Evolutionary conservation across 2,329 filamentous ascomycete species (phyloP).

Genomic region (Fusarium sp.): DNA sequence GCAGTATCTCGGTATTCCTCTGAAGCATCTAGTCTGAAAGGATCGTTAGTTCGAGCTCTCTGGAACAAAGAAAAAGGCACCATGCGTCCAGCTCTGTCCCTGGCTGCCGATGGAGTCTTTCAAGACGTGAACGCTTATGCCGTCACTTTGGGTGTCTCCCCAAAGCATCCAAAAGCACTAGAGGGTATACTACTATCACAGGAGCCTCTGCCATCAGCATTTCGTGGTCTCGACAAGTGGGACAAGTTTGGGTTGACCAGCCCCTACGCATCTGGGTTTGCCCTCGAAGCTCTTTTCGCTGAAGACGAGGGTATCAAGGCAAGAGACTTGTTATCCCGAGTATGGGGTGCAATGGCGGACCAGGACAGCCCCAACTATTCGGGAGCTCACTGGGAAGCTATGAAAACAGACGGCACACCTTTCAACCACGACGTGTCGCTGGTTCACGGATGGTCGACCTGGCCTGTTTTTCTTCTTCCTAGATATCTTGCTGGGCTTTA

Average conservation of each 20-base stretch:
- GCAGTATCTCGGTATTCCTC: neutral
- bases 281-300: neutral
- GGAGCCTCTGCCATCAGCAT: neutral
- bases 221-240: neutral
- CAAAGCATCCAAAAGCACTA: neutral
- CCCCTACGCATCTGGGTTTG: conserved; percentile 3
- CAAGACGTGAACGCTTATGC: conserved; percentile 9
- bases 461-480: neutral
- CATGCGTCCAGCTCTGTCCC: neutral
- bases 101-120: neutral
- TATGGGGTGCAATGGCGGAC: neutral
- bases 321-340: neutral
- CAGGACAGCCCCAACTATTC: neutral
- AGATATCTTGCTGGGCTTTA: conserved; percentile 3
- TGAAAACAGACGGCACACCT: neutral
- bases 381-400: neutral
- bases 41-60: rapidly evolving
- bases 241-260: neutral
- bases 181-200: neutral
- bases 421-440: conserved; percentile 1
- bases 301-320: neutral
- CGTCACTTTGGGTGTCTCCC: neutral
- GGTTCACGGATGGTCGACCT: conserved; percentile 3
- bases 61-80: neutral
- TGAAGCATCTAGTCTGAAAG: neutral